Conservation (phyloP, 192 early-diverging fungal genomes). For the Entomortierella beljakovae region DNA sequence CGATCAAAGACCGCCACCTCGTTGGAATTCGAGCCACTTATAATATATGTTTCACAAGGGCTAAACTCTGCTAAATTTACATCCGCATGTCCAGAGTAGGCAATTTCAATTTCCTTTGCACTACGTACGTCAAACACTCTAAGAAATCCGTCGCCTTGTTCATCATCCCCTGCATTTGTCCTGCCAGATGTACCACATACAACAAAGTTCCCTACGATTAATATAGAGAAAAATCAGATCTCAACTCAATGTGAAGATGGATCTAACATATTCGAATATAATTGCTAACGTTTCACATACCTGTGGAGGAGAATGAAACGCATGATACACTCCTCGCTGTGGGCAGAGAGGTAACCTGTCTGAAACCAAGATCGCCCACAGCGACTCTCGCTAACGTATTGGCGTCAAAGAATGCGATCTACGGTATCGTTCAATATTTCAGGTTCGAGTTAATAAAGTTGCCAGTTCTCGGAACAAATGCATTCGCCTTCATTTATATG, state of each 20-base stretch:
- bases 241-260: too few relatives aligned
- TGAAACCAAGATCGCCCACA: constrained; percentile 15
- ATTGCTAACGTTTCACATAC: neutral
- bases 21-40: constrained; percentile 38
- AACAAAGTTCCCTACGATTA: constrained; percentile 6
- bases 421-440: too few relatives aligned
- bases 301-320: constrained; percentile 25
- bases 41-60: constrained; percentile 36
- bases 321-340: constrained; percentile 27
- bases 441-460: neutral
- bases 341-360: neutral
- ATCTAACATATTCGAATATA: neutral
- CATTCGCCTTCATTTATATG: neutral
- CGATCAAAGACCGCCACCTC: constrained; percentile 49
- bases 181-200: constrained; percentile 43
- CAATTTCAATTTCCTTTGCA: constrained; percentile 11
- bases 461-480: neutral
- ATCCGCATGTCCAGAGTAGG: constrained; percentile 28
- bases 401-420: constrained; percentile 35
- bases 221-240: neutral
- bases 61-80: constrained; percentile 53
- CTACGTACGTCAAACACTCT: constrained; percentile 24
- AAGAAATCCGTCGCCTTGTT: constrained; percentile 37
- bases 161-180: constrained; percentile 14
- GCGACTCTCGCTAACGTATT: constrained; percentile 1